phyloP scores from a whole-genome alignment of 345 rosid genomes.

The Camelina hispida region DNA sequence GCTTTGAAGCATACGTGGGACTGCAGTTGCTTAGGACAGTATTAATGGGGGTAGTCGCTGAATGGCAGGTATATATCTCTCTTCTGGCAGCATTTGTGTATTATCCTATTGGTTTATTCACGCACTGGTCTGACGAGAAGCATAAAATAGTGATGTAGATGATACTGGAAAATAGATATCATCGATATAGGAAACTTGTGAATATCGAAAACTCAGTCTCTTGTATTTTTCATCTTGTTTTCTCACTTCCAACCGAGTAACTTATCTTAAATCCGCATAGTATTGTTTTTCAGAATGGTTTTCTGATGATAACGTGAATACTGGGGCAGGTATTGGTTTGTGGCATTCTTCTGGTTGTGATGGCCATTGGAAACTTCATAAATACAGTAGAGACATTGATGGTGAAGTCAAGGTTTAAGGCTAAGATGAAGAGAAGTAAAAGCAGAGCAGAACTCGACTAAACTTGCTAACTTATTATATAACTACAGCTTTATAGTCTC shows the following conservation, averaged over 20 bases:
- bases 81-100: slow-evolving; percentile 24
- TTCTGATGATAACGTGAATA: slow-evolving; percentile 8
- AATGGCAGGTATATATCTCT: slow-evolving; percentile 79
- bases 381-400: slow-evolving; percentile 83
- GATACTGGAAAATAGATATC: not conserved
- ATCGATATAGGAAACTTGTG: not conserved
- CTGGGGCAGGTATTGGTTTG: slow-evolving; percentile 75
- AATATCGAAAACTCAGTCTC: not conserved
- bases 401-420: slow-evolving; percentile 92
- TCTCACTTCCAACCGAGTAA: slow-evolving; percentile 7
- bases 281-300: not conserved
- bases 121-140: not conserved
- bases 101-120: slow-evolving; percentile 3
- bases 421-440: slow-evolving; percentile 92
- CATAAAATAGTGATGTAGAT: not conserved
- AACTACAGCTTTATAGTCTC: slow-evolving; percentile 34
- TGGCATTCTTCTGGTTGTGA: slow-evolving; percentile 81
- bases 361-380: slow-evolving; percentile 92
- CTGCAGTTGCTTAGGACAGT: slow-evolving; percentile 83
- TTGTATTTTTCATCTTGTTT: no score
- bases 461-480: slow-evolving; percentile 29
- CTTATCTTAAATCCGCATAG: not conserved
- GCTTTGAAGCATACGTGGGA: slow-evolving; percentile 95
- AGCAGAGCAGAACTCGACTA: slow-evolving; percentile 71
- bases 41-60: slow-evolving; percentile 71